Conservation (phyloP, 176 grass and related monocot species). For the Paspalum notatum region DNA sequence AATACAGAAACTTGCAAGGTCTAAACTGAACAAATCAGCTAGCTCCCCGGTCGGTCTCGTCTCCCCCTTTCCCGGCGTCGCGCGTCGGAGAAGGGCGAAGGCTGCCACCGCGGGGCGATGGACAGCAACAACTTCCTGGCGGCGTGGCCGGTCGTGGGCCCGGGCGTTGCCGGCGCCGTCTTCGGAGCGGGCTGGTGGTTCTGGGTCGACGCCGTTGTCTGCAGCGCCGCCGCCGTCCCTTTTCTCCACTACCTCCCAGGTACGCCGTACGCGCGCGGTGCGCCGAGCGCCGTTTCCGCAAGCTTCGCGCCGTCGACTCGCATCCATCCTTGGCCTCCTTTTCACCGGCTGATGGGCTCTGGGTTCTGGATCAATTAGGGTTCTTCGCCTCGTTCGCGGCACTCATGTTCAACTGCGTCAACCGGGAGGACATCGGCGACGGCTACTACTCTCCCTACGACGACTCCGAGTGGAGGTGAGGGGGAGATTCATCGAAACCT, state of each 20-base stretch:
- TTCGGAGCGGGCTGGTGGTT: conserved; percentile 90
- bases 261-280: conserved; percentile 12
- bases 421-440: conserved; percentile 58
- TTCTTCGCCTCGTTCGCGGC: conserved; percentile 50
- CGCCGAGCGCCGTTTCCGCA: no score
- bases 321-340: not conserved
- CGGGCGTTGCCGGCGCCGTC: conserved; percentile 67
- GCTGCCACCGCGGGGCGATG: conserved; percentile 25
- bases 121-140: conserved; percentile 51
- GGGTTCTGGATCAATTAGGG: conserved; percentile 33
- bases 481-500: not conserved
- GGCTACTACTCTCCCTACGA: conserved; percentile 77
- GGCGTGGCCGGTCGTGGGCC: conserved; percentile 60
- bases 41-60: not conserved
- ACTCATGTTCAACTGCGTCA: conserved; percentile 91
- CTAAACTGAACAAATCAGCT: not conserved
- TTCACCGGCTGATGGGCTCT: no score
- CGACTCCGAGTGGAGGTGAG: conserved; percentile 79
- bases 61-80: conserved; percentile 22
- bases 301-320: not conserved
- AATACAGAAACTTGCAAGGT: not conserved
- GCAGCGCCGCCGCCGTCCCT: conserved; percentile 66
- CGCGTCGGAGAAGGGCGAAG: conserved; percentile 37
- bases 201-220: conserved; percentile 92
- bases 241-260: conserved; percentile 94